Evolutionary conservation across 306 rosid genomes (phyloP).

Genomic region (Inga laurina): DNA sequence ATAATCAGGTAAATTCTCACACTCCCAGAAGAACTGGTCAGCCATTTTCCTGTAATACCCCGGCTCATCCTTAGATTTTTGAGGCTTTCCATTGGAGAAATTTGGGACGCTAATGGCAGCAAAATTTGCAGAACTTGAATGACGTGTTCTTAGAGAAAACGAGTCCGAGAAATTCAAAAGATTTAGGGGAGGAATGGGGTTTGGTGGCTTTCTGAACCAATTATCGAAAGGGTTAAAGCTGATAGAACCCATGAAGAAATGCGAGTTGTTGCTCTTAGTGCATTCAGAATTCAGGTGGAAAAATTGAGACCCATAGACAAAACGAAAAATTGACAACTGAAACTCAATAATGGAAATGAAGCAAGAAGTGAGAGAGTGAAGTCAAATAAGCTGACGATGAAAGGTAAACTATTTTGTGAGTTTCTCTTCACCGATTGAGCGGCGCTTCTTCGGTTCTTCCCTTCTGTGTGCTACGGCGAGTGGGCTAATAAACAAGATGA

Average conservation of each 20-base stretch:
- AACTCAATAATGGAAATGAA: neutral
- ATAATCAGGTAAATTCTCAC: conserved; percentile 60
- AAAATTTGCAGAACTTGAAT: conserved; percentile 43
- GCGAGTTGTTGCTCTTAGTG: neutral
- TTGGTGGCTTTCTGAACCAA: conserved; percentile 80
- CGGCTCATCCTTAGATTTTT: conserved; percentile 44
- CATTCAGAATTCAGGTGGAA: neutral
- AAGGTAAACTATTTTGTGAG: neutral
- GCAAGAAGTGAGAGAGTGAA: neutral
- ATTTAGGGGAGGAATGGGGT: conserved; percentile 55
- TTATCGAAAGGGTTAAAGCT: conserved; percentile 75
- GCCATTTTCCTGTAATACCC: conserved; percentile 55
- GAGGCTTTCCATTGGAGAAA: conserved; percentile 41
- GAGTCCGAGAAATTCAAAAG: conserved; percentile 42
- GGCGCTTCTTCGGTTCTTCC: neutral
- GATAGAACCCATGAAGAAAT: conserved; percentile 65
- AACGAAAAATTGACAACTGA: neutral
- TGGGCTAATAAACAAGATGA: neutral
- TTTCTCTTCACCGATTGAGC: neutral
- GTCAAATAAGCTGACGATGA: neutral
- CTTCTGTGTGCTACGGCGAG: neutral
- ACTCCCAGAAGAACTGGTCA: conserved; percentile 72
- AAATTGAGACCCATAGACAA: neutral
- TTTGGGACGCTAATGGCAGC: conserved; percentile 60
- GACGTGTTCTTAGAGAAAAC: conserved; percentile 14